Base-by-base conservation (phyloP, 2,329 filamentous ascomycete species). In the Ploettnerulaceae sp. region DNA sequence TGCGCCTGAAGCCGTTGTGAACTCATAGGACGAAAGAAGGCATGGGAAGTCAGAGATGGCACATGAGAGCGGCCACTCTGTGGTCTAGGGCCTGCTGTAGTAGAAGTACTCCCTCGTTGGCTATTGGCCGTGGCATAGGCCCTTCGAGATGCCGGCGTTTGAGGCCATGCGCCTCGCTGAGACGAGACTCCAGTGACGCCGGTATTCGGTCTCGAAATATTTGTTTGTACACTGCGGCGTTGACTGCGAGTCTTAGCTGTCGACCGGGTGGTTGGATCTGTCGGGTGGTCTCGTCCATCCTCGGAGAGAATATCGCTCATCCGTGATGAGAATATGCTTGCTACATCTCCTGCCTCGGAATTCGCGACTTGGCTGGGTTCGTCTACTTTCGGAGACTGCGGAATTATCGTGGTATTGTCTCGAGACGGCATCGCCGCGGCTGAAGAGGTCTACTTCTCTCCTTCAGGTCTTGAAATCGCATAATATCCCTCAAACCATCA, bases 1-100 rank as follows among this genome's bases (percentile, higher is more conserved):
- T 97, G 93, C 45, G 89, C 89, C 68, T 97, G 91, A 40, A 97
- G 73, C 64, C 89, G 85, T 65, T 95, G 89, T 18, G 91, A 95
- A 69, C 90, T 97, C 89, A 98, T 95, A 29, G 93, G 93, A 17
- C 84, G 85, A 64, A 95, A 95, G 70, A 98, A 97, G 44, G 88
- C 91, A 61, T 91, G 86, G 12, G 89, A 89, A 2, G 89, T 84
- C 43, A 98, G 71, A 1, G 86, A 89, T 1, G 93, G 90, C 15
- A 95, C 89, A 72, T 98, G 93, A 32, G 87, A 93, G 61, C 84
- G 79, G 63, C 84, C 89, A 55, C 83, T 91, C 12, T 73, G 75
- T 43, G 73, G 84, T 55, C 75, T 75, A 56, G 67, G 80, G 63
- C 65, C 74, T 24, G 54, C 50, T 14, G 65, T 68, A 26, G 71